Percentiles rank a stretch among this genome's conserved stretches.
These are phyloP conservation scores for Kodamaea laetipori DNA, from an alignment of 805 yeast genomes.

Conservation along the genomic window DNA sequence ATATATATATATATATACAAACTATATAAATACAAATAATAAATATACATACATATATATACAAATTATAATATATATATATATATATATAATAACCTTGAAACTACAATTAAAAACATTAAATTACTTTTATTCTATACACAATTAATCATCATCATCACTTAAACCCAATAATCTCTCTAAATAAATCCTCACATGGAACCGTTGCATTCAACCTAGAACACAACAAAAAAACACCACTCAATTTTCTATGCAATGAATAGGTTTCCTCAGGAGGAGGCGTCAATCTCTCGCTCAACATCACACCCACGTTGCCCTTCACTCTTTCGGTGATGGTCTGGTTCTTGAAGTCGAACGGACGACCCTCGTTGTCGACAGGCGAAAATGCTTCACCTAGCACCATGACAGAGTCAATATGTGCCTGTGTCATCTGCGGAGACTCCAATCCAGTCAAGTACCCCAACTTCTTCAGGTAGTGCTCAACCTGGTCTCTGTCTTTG, in stretches of 20 bases:
- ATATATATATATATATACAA: no score
- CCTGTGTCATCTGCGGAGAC: slow-evolving; percentile 81
- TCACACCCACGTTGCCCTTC: slow-evolving; percentile 79
- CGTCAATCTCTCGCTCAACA: slow-evolving; percentile 87
- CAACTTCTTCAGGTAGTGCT: slow-evolving; percentile 63
- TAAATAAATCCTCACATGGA: slow-evolving; percentile 75
- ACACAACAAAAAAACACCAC: slow-evolving; percentile 91
- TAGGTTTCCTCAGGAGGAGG: slow-evolving; percentile 99
- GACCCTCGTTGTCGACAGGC: slow-evolving; percentile 48
- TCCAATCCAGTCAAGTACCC: slow-evolving; percentile 94
- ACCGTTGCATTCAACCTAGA: slow-evolving; percentile 81
- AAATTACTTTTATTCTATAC: no score
- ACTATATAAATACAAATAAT: no score
- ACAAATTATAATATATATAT: no score
- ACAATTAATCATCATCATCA: neutral
- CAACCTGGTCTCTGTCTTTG: slow-evolving; percentile 65
- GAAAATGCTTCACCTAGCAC: slow-evolving; percentile 92
- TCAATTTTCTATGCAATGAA: slow-evolving; percentile 90
- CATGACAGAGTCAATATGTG: slow-evolving; percentile 88
- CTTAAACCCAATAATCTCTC: slow-evolving; percentile 66
- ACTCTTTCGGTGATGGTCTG: slow-evolving; percentile 96
- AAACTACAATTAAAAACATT: no score
- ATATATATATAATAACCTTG: no score
- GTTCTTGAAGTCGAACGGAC: slow-evolving; percentile 65
- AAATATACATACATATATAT: no score